These are phyloP conservation scores for Penicillium roqueforti DNA, from an alignment of 495 filamentous ascomycete genomes.

Conservation along the genomic window DNA sequence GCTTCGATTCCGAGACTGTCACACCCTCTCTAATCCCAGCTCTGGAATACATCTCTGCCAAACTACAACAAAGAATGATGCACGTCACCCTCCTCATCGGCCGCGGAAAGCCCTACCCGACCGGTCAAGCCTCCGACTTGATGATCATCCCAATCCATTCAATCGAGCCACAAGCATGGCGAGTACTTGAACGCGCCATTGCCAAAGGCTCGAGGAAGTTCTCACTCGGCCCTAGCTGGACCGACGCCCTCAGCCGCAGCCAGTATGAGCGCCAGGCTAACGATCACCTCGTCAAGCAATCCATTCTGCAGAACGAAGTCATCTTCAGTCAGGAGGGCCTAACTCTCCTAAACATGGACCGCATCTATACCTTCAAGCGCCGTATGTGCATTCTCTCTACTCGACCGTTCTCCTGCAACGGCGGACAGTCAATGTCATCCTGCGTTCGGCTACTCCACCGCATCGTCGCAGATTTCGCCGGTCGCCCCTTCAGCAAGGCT, in stretches of 20 bases:
- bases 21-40: constrained; percentile 42
- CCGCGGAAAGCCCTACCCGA: constrained; percentile 44
- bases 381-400: constrained; percentile 55
- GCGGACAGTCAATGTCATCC: constrained; percentile 43
- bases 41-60: constrained; percentile 47
- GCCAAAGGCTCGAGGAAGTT: constrained; percentile 44
- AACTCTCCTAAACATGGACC: constrained; percentile 63
- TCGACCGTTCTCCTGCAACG: constrained; percentile 22
- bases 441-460: constrained; percentile 56
- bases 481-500: constrained; percentile 53
- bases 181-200: constrained; percentile 37
- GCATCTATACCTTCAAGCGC: constrained; percentile 69
- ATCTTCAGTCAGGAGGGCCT: constrained; percentile 68
- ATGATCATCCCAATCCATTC: constrained; percentile 45
- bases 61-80: constrained; percentile 43
- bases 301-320: constrained; percentile 63
- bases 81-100: constrained; percentile 48
- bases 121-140: constrained; percentile 38
- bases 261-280: constrained; percentile 37
- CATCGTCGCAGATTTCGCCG: constrained; percentile 56
- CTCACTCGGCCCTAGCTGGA: constrained; percentile 43
- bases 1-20: constrained; percentile 40
- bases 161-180: constrained; percentile 36
- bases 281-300: constrained; percentile 58
- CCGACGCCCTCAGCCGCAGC: constrained; percentile 35